Evolutionary conservation across 768 basidiomycete genomes (phyloP), one percentile per base, ranked within the genome.

Genomic region (Erythrobasidium yunnanense): DNA sequence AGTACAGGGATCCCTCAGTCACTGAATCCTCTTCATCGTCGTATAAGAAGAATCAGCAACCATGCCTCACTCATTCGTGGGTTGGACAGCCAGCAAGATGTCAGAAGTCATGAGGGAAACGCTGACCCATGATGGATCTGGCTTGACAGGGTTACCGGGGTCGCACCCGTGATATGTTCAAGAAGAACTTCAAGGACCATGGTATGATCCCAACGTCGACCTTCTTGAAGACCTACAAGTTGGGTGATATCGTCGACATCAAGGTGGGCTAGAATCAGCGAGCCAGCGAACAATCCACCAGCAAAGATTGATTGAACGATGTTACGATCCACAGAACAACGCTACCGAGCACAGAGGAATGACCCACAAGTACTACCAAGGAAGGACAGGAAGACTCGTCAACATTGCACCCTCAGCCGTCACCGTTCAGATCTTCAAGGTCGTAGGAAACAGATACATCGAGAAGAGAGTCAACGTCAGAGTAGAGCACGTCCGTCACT

Each of bases 241-340:
- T 97, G 71, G 95, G 95, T 69, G 95, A 99, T 77, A 95, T 97
- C 73, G 95, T 99, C 73, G 95, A 99, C 81, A 97, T 99, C 84
- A 96, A 95, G 82, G 93, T 93, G 72, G n/a, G n/a, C n/a, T n/a
- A n/a, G 97, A 99, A 76, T 84, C 92, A 67, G 89, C 95, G 47
- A 88, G 95, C 79, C 95, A 99, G 85, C 93, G 92, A 87, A 95
- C 95, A 79, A 95, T 97, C 90, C 92, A 92, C 78, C 93, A 96
- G 83, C 96, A 96, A 80, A 92, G 83, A 83, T 91, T 91, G 82
- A 90, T 91, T 73, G 90, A 88, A 30, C 17, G 15, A 23, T 5
- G 33, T 5, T 32, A 15, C 55, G 35, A 7, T 5, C n/a, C 53
- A 4, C 22, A 18, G 32, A 57, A 22, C 18, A 20, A 52, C 50